Evolutionary conservation across 371 early-diverging fungal genomes (phyloP).

Genomic region (Mortierella sp.): DNA sequence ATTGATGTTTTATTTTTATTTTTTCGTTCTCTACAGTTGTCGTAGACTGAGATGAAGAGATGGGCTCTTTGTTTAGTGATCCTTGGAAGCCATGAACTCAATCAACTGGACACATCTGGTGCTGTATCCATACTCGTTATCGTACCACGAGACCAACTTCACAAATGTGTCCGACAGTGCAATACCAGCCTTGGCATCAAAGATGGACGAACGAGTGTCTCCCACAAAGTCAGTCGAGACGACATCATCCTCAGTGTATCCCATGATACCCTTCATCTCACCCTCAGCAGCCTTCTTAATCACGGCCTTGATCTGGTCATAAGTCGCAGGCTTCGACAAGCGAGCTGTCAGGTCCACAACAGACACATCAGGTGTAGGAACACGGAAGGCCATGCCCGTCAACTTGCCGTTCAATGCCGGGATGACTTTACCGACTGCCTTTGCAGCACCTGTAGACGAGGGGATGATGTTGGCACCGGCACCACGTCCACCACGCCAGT

Average conservation of each 20-base stretch:
- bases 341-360: constrained; percentile 98
- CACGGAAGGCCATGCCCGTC: constrained; percentile 99
- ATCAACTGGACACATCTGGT: constrained; percentile 92
- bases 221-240: constrained; percentile 98
- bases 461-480: constrained; percentile 99
- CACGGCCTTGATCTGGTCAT: constrained; percentile 89
- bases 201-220: constrained; percentile 92
- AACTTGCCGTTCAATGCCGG: constrained; percentile 97
- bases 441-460: constrained; percentile 99
- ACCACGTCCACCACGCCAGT: constrained; percentile 98
- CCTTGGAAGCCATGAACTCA: constrained; percentile 77
- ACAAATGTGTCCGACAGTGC: constrained; percentile 96
- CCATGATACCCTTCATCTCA: constrained; percentile 93
- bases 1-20: no score
- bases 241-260: constrained; percentile 96
- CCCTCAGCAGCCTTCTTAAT: constrained; percentile 87
- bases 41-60: no score
- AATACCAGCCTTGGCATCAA: constrained; percentile 98
- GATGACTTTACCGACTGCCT: constrained; percentile 99
- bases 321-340: constrained; percentile 89
- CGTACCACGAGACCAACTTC: constrained; percentile 99
- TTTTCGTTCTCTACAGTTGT: neutral
- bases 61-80: constrained; percentile 17
- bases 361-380: constrained; percentile 98
- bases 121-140: constrained; percentile 96